phyloP scores from a whole-genome alignment of 257 asterid genomes.

The Linderniella brevidens region DNA sequence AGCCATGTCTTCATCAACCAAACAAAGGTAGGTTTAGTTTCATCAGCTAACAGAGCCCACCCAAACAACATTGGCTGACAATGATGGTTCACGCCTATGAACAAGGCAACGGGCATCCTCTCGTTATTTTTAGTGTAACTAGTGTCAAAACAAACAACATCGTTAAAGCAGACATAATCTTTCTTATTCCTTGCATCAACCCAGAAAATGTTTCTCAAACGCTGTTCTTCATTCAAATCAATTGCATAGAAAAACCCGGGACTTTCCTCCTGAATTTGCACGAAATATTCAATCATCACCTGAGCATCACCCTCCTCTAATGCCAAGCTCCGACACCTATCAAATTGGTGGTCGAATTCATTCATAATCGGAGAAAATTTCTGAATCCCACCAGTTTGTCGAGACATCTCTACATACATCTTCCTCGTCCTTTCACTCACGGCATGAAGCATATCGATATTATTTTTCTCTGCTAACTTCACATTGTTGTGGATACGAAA shows the following conservation, averaged over 20 bases:
- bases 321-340: constrained; percentile 41
- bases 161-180: constrained; percentile 61
- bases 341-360: constrained; percentile 39
- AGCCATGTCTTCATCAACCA: constrained; percentile 98
- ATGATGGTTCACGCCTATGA: constrained; percentile 93
- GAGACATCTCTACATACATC: constrained; percentile 94
- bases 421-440: constrained; percentile 89
- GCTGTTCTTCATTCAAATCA: constrained; percentile 79
- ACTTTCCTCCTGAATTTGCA: constrained; percentile 59
- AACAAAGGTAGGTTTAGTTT: constrained; percentile 49
- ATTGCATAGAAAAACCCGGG: constrained; percentile 69
- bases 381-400: constrained; percentile 42
- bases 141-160: constrained; percentile 67
- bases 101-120: constrained; percentile 70
- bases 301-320: constrained; percentile 91
- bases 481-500: constrained; percentile 80
- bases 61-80: constrained; percentile 85
- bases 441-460: constrained; percentile 76
- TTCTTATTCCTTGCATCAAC: constrained; percentile 80
- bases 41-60: constrained; percentile 73
- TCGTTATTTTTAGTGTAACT: constrained; percentile 59
- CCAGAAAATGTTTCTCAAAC: constrained; percentile 83
- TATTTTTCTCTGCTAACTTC: constrained; percentile 80
- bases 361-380: constrained; percentile 20
- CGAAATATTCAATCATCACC: constrained; percentile 59